These are phyloP conservation scores for Umbelopsis vinacea DNA, from an alignment of 192 early-diverging fungal species.

Conservation along the genomic window DNA sequence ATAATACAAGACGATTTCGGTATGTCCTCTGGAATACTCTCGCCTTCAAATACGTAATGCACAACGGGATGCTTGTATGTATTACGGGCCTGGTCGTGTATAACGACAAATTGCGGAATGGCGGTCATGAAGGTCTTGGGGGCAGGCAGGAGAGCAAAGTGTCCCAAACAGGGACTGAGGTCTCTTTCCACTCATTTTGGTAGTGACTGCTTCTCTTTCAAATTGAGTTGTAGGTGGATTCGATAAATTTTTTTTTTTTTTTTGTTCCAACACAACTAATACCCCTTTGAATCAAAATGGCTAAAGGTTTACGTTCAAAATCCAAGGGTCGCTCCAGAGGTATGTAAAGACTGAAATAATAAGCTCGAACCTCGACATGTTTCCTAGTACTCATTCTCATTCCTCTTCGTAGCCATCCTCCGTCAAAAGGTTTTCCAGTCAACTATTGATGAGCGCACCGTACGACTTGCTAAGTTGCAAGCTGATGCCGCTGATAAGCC, in stretches of 20 bases:
- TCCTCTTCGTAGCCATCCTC: slow-evolving; percentile 51
- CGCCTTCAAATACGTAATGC: slow-evolving; percentile 54
- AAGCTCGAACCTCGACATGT: not conserved
- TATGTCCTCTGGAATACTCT: slow-evolving; percentile 36
- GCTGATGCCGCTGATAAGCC: slow-evolving; percentile 32
- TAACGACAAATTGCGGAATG: slow-evolving; percentile 52
- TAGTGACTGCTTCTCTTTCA: not conserved
- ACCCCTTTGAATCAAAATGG: slow-evolving; percentile 30
- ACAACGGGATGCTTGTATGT: slow-evolving; percentile 46
- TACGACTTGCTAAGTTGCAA: slow-evolving; percentile 46
- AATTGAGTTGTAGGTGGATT: not conserved
- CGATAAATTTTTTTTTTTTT: slow-evolving; percentile 20
- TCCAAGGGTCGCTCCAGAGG: slow-evolving; percentile 35
- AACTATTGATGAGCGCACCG: slow-evolving; percentile 55
- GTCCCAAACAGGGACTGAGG: no score
- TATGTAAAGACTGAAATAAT: not conserved
- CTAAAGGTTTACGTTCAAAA: slow-evolving; percentile 38
- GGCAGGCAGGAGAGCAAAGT: no score
- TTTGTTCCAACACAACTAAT: not conserved
- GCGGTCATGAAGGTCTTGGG: not conserved
- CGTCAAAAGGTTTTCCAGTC: slow-evolving; percentile 57
- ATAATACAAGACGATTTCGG: slow-evolving; percentile 43
- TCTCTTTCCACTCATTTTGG: no score
- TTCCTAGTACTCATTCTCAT: not conserved
- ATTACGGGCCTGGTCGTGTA: slow-evolving; percentile 43